Evolutionary conservation across 176 grass and related monocot genomes (phyloP).

Genomic region (Calamus simplicifolius): DNA sequence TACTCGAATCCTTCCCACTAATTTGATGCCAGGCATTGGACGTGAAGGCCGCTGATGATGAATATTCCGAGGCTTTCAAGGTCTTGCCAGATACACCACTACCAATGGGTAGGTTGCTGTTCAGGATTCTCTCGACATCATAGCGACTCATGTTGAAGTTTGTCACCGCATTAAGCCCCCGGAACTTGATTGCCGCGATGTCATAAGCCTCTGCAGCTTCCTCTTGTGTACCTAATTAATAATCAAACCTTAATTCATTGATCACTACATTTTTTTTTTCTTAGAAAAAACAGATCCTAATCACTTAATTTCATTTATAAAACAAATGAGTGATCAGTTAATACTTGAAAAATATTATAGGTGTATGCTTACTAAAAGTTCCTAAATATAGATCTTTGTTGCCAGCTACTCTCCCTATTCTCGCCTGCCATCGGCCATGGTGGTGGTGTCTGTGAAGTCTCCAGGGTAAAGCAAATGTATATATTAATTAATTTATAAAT

Average conservation of each 20-base stretch:
- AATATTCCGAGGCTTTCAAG: conserved; percentile 25
- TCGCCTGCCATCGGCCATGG: conserved; percentile 89
- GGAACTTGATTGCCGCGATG: conserved; percentile 90
- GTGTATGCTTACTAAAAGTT: conserved; percentile 76
- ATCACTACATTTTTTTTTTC: no score
- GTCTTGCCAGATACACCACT: conserved; percentile 18
- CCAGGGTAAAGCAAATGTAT: no score
- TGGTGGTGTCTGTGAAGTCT: conserved; percentile 67
- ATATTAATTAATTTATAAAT: conserved; percentile 1
- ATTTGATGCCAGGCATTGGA: background rate
- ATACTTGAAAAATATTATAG: no score
- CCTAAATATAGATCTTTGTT: conserved; percentile 97
- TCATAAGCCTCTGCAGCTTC: conserved; percentile 92
- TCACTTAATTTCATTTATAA: no score
- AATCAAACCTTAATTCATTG: background rate
- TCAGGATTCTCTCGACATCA: conserved; percentile 85
- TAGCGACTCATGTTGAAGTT: conserved; percentile 98
- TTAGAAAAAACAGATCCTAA: no score
- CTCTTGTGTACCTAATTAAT: conserved; percentile 69
- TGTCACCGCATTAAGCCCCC: conserved; percentile 77
- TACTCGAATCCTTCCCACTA: background rate
- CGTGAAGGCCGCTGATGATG: background rate
- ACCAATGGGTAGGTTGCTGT: conserved; percentile 60
- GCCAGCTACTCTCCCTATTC: conserved; percentile 90
- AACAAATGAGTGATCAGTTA: no score